Evolutionary conservation across 139 green algal genomes (phyloP).

Genomic region (Tetradesmus obliquus): DNA sequence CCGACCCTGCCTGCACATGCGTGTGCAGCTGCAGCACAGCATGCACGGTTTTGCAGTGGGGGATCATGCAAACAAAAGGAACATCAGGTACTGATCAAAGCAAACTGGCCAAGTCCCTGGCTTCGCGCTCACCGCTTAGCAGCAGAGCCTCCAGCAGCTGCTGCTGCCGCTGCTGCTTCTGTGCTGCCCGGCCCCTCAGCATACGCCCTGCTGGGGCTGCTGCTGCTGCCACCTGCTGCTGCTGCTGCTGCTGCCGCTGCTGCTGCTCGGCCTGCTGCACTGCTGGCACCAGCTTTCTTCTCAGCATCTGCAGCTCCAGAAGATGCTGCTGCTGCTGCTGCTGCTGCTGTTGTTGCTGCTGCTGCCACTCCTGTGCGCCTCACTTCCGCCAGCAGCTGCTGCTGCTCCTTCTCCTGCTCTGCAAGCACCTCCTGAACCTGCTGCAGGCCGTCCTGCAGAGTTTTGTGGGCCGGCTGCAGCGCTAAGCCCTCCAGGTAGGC

Average conservation of each 20-base stretch:
- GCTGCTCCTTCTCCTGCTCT: constrained; percentile 34
- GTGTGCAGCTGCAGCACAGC: too few relatives aligned
- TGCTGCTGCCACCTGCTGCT: background rate
- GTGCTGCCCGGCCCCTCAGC: background rate
- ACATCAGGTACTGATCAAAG: too few relatives aligned
- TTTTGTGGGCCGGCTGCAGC: constrained; percentile 21
- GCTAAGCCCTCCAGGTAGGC: constrained; percentile 58
- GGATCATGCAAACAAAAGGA: background rate
- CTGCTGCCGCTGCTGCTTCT: background rate
- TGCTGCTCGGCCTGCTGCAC: background rate
- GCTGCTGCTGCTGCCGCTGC: background rate
- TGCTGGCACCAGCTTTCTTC: background rate
- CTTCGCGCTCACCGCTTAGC: background rate
- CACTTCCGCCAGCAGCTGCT: constrained; percentile 21
- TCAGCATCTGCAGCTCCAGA: background rate
- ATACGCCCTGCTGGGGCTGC: background rate
- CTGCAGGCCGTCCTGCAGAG: constrained; percentile 41
- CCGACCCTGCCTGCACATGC: too few relatives aligned
- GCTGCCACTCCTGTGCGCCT: constrained; percentile 16
- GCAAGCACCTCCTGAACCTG: constrained; percentile 38
- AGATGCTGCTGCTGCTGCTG: background rate
- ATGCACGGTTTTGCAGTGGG: too few relatives aligned
- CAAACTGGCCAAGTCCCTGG: too few relatives aligned
- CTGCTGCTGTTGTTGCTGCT: background rate
- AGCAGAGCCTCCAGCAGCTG: background rate